Evolutionary conservation across 495 filamentous ascomycete genomes (phyloP), one percentile per base, ranked within the genome.

Genomic region (Xylaria sp.): DNA sequence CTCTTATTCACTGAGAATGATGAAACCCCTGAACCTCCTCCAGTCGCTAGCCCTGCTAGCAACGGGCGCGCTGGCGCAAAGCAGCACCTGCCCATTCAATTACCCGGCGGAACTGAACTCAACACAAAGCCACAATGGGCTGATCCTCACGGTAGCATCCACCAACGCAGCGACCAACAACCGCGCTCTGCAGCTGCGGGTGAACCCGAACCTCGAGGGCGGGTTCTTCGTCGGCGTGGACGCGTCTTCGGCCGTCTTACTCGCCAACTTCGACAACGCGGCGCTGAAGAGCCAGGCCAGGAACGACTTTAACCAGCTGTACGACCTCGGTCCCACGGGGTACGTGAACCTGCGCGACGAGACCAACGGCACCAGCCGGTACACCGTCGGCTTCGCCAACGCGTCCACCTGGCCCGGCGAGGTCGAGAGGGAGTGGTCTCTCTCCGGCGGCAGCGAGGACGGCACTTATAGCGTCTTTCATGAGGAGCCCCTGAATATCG

Each of bases 331-430:
- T 7, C 40, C 70, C n/a, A 72, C 70, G 35, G 64, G 29, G 31
- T 72, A 72, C 14, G 65, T 72, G 21, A 69, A 72, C 65, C 43
- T 41, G 37, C 65, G 67, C 41, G 67, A 67, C 70, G 55, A 62
- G 26, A 5, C 58, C 55, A 52, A 62, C 41, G 57, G 65, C n/a
- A 69, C 70, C 3, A 7, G 14, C 24, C 64, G 70, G 57, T 69
- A 69, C 43, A 72, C 70, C 5, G 70, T 72, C 5, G 70, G 70
- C 44, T 72, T 72, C 55, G 70, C 57, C n/a, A 72, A 72, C 44
- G 70, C 64, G 2, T 26, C 65, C 24, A 41, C 44, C 1, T 72
- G 70, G 70, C 70, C 70, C 5, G 70, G 70, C 19, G 59, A 48
- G 33, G 70, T 69, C 7, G 70, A 69, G 29, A 4, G 0, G 14